Conservation (phyloP, 1,284 basidiomycete species). For the Sporisorium reilianum region DNA sequence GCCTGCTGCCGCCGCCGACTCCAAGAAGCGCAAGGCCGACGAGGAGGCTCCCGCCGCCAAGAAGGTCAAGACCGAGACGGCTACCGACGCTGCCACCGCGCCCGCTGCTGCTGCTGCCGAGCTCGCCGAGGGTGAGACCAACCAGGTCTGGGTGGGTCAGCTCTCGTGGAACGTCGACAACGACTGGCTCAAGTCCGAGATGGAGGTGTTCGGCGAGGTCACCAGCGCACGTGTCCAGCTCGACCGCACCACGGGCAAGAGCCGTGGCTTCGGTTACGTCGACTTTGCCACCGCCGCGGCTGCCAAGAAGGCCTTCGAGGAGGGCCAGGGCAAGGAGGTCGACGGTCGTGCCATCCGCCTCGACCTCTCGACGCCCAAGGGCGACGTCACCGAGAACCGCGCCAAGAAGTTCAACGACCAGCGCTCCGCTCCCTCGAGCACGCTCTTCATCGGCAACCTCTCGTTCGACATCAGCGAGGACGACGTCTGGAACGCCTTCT, state of each 20-base stretch:
- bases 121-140: conserved; percentile 74
- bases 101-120: conserved; percentile 42
- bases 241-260: conserved; percentile 79
- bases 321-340: conserved; percentile 85
- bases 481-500: conserved; percentile 89
- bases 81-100: conserved; percentile 59
- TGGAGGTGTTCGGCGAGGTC: conserved; percentile 88
- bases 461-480: conserved; percentile 84
- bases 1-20: conserved; percentile 61
- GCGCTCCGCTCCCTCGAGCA: conserved; percentile 82
- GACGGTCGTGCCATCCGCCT: conserved; percentile 91
- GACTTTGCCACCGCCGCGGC: conserved; percentile 76
- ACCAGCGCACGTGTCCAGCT: conserved; percentile 87
- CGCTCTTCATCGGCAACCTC: conserved; percentile 89
- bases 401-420: conserved; percentile 77
- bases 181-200: conserved; percentile 93
- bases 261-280: conserved; percentile 85
- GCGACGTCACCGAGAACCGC: conserved; percentile 78
- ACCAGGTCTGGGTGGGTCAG: conserved; percentile 89
- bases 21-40: conserved; percentile 85
- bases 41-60: conserved; percentile 78
- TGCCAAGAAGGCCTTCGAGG: conserved; percentile 75
- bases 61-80: conserved; percentile 79
- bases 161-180: conserved; percentile 98
- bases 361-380: conserved; percentile 78